These are phyloP conservation scores for Schizosaccharomyces lindneri DNA, from an alignment of 805 yeast genomes.

Conservation along the genomic window DNA sequence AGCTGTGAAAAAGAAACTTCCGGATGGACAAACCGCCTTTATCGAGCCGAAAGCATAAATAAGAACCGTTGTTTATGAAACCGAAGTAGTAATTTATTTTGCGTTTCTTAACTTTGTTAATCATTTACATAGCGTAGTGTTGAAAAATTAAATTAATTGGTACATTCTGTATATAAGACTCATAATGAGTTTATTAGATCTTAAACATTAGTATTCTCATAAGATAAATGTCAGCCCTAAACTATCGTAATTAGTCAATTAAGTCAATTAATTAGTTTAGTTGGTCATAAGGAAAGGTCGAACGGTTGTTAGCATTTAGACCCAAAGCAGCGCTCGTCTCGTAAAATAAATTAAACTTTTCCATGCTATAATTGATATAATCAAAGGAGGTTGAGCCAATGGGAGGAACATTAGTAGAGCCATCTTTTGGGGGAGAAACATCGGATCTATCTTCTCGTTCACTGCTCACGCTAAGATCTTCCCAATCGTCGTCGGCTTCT, in stretches of 20 bases:
- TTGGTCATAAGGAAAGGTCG: background rate
- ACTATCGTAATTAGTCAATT: too few relatives aligned
- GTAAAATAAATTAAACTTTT: background rate
- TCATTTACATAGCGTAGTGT: background rate
- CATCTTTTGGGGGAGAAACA: background rate
- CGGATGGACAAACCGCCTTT: background rate
- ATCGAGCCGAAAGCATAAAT: background rate
- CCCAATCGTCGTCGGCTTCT: slow-evolving; percentile 1
- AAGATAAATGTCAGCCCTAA: too few relatives aligned
- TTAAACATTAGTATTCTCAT: too few relatives aligned
- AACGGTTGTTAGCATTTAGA: background rate
- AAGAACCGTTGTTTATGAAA: background rate
- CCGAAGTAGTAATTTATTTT: background rate
- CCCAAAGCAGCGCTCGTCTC: background rate
- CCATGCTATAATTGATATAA: background rate
- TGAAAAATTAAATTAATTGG: background rate
- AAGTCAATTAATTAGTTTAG: background rate
- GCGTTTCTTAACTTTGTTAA: background rate
- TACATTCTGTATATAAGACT: too few relatives aligned
- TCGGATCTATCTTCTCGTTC: background rate
- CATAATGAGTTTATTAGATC: too few relatives aligned
- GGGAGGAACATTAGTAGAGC: background rate
- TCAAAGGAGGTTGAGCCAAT: background rate
- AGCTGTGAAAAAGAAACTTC: background rate
- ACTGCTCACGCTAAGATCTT: background rate